Evolutionary conservation across 2,329 filamentous ascomycete genomes (phyloP).

Genomic region (Tolypocladium pustulatum): DNA sequence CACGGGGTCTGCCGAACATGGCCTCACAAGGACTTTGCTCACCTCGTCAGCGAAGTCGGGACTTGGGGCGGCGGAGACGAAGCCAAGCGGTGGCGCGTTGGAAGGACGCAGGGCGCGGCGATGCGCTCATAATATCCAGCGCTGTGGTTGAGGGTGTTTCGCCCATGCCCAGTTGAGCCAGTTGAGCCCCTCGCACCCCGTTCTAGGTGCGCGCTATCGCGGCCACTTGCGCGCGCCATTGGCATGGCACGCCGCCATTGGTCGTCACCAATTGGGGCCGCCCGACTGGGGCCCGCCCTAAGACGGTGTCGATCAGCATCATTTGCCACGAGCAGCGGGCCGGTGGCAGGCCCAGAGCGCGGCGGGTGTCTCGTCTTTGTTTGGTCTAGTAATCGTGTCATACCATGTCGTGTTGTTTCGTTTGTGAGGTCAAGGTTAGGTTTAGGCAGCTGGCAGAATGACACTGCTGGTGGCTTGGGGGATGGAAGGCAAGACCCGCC

Average conservation of each 20-base stretch:
- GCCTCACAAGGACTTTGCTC: neutral
- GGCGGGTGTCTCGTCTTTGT: neutral
- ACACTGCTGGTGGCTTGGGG: neutral
- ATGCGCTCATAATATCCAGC: neutral
- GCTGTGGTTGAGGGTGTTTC: neutral
- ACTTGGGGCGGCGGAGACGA: neutral
- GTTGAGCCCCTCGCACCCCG: neutral
- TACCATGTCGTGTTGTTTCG: neutral
- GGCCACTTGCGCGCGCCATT: neutral
- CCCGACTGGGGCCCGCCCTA: neutral
- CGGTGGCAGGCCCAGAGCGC: neutral
- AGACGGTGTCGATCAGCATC: neutral
- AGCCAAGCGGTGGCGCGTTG: neutral
- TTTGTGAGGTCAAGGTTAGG: neutral
- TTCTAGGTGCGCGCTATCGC: neutral
- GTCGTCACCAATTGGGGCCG: neutral
- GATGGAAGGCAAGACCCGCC: neutral
- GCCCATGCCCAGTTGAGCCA: neutral
- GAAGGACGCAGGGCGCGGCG: neutral
- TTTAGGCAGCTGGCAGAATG: neutral
- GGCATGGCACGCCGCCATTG: neutral
- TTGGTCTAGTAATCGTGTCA: neutral
- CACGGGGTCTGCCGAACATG: neutral
- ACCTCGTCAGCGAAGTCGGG: neutral
- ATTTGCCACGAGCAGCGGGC: neutral